Evolutionary conservation across 2,329 filamentous ascomycete species (phyloP), one percentile per base, ranked within the genome.

Genomic region (Penicillium italicum): DNA sequence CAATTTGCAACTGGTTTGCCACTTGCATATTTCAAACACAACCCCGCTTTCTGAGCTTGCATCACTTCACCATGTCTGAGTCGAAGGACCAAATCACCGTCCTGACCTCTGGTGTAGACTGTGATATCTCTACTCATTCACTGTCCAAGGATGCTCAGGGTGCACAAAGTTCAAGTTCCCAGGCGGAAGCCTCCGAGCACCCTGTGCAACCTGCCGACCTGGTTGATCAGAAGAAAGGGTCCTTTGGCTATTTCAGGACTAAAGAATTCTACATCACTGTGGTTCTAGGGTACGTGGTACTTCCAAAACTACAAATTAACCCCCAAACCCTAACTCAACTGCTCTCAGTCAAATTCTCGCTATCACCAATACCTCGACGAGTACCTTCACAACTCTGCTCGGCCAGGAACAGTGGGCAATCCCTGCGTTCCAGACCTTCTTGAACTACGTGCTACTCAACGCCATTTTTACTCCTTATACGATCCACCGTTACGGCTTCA

Each of bases 361-460:
- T 5, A 84, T 99, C 56, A 92, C 91, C 78, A 94, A 96, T 75
- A 97, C 92, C 1, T 86, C 85, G 30, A 97, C 92, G 48, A 96
- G 95, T 79, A 97, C 94, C 45, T 90, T 97, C 70, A 90, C 88
- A 36, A 84, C 82, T 26, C 84, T 97, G 53, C 85, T 99, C 30
- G 81, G 80, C 55, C 74, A 76, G 5, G 75, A 82, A 60, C 82
- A 85, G 47, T 92, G 88, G 62, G 91, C 84, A 58, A 95, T 97
- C 64, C 94, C 94, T 8, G 91, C 94, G 53, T 96, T 97, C 79
- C 94, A 99, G 77, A 91, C 90, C 30, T 84, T 97, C 67, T 95
- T 97, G 82, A 96, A 94, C 77, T 99, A 99, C 76, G 82, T 91
- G 41, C 77, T 97, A 47, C 82, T 99, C 61, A 87, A 87, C 58